Percentiles rank a stretch among this genome's conserved stretches.
Conservation (phyloP, 2,329 filamentous ascomycete genomes). For the Botryosphaeria dothidea region DNA sequence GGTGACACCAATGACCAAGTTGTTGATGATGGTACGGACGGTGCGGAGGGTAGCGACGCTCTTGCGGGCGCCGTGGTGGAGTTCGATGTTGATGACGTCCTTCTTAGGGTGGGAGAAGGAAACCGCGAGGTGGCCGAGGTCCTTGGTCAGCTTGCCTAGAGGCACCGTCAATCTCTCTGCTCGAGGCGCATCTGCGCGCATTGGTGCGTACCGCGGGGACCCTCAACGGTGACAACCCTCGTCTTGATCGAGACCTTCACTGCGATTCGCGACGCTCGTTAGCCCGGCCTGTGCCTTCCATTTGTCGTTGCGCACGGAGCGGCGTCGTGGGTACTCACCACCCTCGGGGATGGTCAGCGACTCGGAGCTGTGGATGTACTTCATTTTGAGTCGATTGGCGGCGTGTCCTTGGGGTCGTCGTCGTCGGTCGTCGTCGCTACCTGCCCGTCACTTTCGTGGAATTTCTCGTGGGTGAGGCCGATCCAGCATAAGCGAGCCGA, state of each 20-base stretch:
- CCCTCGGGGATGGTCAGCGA: conserved; percentile 92
- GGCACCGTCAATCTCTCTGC: conserved; percentile 31
- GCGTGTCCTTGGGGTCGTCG: conserved; percentile 28
- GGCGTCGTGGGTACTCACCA: conserved; percentile 67
- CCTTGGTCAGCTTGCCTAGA: conserved; percentile 90
- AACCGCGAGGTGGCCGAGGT: conserved; percentile 94
- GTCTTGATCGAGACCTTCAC: conserved; percentile 99
- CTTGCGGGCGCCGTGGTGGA: conserved; percentile 98
- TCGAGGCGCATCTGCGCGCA: conserved; percentile 17
- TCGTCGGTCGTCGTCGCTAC: conserved; percentile 20
- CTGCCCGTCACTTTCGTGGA: conserved; percentile 10
- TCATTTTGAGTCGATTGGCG: conserved; percentile 71
- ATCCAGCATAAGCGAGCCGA: conserved; percentile 16
- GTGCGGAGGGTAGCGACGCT: conserved; percentile 97
- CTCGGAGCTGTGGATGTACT: conserved; percentile 99
- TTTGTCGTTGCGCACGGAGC: conserved; percentile 28
- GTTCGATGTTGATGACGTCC: conserved; percentile 90
- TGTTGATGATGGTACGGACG: conserved; percentile 97
- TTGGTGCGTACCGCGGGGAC: conserved; percentile 71
- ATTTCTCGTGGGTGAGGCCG: conserved; percentile 15
- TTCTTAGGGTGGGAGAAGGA: conserved; percentile 88
- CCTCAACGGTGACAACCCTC: conserved; percentile 93
- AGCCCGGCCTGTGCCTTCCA: conserved; percentile 17
- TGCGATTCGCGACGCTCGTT: conserved; percentile 44
- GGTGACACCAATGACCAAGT: conserved; percentile 97